Percentiles rank a stretch among this genome's conserved stretches.
phyloP scores from a whole-genome alignment of 2,329 filamentous ascomycete species.

The Ramichloridium luteum region DNA sequence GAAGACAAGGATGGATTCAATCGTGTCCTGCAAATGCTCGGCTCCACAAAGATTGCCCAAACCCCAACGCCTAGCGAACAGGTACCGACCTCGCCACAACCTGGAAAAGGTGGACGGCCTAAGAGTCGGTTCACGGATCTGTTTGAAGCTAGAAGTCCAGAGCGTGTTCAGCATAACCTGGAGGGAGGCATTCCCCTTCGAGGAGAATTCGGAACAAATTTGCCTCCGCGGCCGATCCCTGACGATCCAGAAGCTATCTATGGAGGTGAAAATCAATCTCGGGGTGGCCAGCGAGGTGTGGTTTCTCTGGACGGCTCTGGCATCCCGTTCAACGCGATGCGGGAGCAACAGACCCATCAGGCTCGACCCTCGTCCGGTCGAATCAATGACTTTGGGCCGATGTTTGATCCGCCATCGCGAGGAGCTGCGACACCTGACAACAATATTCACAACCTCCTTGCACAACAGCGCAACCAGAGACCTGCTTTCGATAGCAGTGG shows the following conservation, averaged over 20 bases:
- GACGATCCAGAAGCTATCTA: no score
- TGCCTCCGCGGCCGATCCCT: no score
- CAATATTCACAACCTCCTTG: conserved; percentile 26
- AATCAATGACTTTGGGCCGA: conserved; percentile 12
- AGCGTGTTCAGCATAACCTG: conserved; percentile 19
- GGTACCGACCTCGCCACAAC: conserved; percentile 17
- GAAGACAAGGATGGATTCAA: conserved; percentile 73
- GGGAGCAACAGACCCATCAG: conserved; percentile 10
- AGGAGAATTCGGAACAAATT: no score
- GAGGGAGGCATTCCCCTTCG: conserved; percentile 7
- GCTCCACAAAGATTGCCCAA: conserved; percentile 34
- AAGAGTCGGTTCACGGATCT: conserved; percentile 23
- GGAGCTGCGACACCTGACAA: conserved; percentile 21
- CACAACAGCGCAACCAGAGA: conserved; percentile 29
- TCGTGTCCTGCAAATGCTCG: conserved; percentile 64
- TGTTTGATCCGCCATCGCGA: conserved; percentile 20
- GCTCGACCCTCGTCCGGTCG: conserved; percentile 15
- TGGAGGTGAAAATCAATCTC: no score
- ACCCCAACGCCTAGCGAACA: conserved; percentile 9
- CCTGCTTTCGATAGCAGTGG: conserved; percentile 44
- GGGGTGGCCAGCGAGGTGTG: no score
- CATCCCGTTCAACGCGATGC: conserved; percentile 14
- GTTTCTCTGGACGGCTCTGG: conserved; percentile 14
- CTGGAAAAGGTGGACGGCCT: conserved; percentile 17
- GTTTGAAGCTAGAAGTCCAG: conserved; percentile 23